Base-by-base conservation (phyloP, 2,329 filamentous ascomycete species). In the Aspergillus amoenus region DNA sequence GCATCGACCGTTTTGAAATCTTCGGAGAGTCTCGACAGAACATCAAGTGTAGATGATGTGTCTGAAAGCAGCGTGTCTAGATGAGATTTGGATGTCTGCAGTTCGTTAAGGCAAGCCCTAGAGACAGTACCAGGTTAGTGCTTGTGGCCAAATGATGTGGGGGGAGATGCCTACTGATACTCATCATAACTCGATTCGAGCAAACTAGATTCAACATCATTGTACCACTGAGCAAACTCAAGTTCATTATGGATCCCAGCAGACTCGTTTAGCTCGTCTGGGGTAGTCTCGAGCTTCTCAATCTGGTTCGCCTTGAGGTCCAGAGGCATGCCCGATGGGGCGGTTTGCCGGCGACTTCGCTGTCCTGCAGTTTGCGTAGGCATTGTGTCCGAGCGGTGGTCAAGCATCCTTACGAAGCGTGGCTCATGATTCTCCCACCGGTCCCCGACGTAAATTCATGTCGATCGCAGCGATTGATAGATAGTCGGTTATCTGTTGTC, bases 1-100 rank as follows among this genome's bases (percentile, higher is more conserved):
- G 84, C 81, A 67, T 97, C 92, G 48, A 99, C 93, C 0, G 88
- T 81, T 64, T 88, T 87, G 78, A 99, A 99, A 5, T 93, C 93
- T 66, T 88, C 85, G 13, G 93, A 93, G 15, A 99, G 82, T 0
- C 84, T 86, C 15, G 89, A 88, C 27, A 99, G 82, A 17, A 95
- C 81, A 43, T 86, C 81, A 40, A 99, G 81, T 0, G 92, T 89
- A 17, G 83, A 83, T 54, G 90, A 85, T 1, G 93, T 92, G 70
- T 92, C 91, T 27, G 83, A 79, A 22, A 97, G 82, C 13, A 99
- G 82, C 41, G 84, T 84, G 61, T 92, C 88, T 41, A 99, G 83
- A 73, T 97, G 91, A 17, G 88, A 84, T 68, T 93, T 88, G 0
- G 91, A 92, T 64, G 93, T 81, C 55, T 86, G 82, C 13, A 96